phyloP scores from a whole-genome alignment of 1,139 yeast species.

The Yarrowia galli region DNA sequence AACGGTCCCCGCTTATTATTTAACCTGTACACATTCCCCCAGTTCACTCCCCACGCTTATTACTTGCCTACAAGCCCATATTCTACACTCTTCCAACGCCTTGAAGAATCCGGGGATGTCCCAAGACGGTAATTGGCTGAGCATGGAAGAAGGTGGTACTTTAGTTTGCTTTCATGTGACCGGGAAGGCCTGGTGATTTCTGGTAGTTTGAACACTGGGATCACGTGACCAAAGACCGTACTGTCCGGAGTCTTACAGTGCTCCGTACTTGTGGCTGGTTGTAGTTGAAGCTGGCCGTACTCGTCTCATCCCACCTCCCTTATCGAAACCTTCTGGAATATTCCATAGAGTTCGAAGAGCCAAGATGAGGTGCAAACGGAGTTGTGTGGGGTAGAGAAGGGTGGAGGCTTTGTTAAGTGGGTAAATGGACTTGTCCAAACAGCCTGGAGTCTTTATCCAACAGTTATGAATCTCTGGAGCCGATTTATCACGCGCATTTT shows the following conservation, averaged over 20 bases:
- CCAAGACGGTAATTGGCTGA: constrained; percentile 18
- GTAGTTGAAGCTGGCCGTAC: too few species aligned
- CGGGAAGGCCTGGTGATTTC: too few species aligned
- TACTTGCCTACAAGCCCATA: not conserved
- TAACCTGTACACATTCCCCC: too few species aligned
- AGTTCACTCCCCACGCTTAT: too few species aligned
- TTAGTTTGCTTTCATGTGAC: too few species aligned
- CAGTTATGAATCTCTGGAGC: too few species aligned
- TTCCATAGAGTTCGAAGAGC: constrained; percentile 20
- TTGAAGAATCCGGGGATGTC: constrained; percentile 15
- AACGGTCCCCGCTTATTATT: not conserved
- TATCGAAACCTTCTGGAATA: constrained; percentile 33
- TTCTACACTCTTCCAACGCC: not conserved
- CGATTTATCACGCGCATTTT: constrained; percentile 19
- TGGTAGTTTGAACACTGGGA: too few species aligned
- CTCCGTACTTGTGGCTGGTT: too few species aligned
- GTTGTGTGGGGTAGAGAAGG: not conserved
- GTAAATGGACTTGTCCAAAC: not conserved
- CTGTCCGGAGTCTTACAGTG: too few species aligned
- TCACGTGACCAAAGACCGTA: too few species aligned
- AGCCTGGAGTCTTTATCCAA: not conserved
- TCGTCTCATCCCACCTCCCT: too few species aligned
- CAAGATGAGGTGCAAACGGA: not conserved
- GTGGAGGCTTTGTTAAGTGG: not conserved
- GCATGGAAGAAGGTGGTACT: too few species aligned